Percentiles rank a stretch among this genome's conserved stretches.
phyloP scores from a whole-genome alignment of 495 filamentous ascomycete genomes.

The Penicillium cataractarum region DNA sequence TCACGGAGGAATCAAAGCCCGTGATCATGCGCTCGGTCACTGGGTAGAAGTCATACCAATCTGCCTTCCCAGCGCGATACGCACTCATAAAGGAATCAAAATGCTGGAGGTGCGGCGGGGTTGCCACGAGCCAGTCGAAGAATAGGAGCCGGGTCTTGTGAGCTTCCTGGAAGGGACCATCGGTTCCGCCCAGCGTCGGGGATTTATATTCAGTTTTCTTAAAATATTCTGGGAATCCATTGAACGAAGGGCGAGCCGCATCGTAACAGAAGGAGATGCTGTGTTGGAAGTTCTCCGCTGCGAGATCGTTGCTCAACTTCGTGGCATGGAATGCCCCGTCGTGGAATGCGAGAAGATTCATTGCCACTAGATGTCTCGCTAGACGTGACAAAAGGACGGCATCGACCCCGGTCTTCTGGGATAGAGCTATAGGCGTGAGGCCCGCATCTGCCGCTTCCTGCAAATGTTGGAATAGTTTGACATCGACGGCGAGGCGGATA shows the following conservation, averaged over 20 bases:
- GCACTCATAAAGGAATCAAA: conserved; percentile 45
- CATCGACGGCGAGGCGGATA: conserved; percentile 39
- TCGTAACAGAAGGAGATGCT: conserved; percentile 32
- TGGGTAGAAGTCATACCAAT: conserved; percentile 47
- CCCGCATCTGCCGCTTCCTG: conserved; percentile 25
- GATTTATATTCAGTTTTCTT: conserved; percentile 29
- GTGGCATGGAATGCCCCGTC: conserved; percentile 22
- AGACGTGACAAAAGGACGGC: too few relatives aligned
- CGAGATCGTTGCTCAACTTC: conserved; percentile 27
- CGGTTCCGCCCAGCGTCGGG: conserved; percentile 25
- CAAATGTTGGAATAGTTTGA: conserved; percentile 39
- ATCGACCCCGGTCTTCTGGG: too few relatives aligned
- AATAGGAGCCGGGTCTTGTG: conserved; percentile 31
- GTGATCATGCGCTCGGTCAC: conserved; percentile 12
- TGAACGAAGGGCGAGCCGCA: conserved; percentile 28
- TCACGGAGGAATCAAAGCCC: conserved; percentile 29
- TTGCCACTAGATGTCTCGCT: too few relatives aligned
- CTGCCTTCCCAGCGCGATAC: conserved; percentile 46
- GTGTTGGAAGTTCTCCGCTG: conserved; percentile 31
- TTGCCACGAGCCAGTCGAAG: conserved; percentile 32
- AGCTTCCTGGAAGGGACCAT: conserved; percentile 37
- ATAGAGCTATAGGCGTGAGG: too few relatives aligned
- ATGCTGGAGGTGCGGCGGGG: conserved; percentile 21
- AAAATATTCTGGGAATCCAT: conserved; percentile 35
- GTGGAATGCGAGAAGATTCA: too few relatives aligned